These are phyloP conservation scores for Trifolium pratense DNA, from an alignment of 306 rosid genomes.

Conservation along the genomic window DNA sequence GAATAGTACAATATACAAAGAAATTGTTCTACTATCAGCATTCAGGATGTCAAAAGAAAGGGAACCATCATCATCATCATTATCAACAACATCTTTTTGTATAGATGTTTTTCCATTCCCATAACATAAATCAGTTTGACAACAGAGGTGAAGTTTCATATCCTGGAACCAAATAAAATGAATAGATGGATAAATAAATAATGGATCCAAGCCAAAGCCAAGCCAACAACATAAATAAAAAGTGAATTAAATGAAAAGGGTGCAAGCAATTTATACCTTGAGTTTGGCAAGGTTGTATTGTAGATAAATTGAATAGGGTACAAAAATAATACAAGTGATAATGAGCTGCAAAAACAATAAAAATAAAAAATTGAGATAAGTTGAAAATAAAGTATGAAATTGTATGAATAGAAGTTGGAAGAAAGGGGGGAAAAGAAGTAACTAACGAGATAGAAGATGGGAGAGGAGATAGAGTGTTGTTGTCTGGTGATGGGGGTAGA, in stretches of 20 bases:
- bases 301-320: slow-evolving; percentile 60
- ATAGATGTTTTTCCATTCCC: slow-evolving; percentile 35
- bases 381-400: slow-evolving; percentile 6
- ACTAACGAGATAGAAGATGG: slow-evolving; percentile 60
- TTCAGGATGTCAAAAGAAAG: slow-evolving; percentile 41
- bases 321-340: slow-evolving; percentile 57
- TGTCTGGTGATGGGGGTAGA: slow-evolving; percentile 16
- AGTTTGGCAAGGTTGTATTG: slow-evolving; percentile 59
- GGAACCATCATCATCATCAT: slow-evolving; percentile 18
- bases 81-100: slow-evolving; percentile 22
- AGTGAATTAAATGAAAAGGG: not conserved
- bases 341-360: slow-evolving; percentile 57
- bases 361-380: not conserved
- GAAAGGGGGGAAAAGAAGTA: not conserved
- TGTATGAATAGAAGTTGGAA: not conserved
- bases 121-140: slow-evolving; percentile 39
- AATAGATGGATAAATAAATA: not conserved
- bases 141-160: slow-evolving; percentile 52
- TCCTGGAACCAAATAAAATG: slow-evolving; percentile 57
- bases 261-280: slow-evolving; percentile 52
- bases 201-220: not conserved
- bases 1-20: slow-evolving; percentile 69
- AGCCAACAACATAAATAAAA: not conserved
- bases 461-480: slow-evolving; percentile 35
- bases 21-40: slow-evolving; percentile 64